phyloP scores from a whole-genome alignment of 495 filamentous ascomycete species.

The Lepidopterella palustris region DNA sequence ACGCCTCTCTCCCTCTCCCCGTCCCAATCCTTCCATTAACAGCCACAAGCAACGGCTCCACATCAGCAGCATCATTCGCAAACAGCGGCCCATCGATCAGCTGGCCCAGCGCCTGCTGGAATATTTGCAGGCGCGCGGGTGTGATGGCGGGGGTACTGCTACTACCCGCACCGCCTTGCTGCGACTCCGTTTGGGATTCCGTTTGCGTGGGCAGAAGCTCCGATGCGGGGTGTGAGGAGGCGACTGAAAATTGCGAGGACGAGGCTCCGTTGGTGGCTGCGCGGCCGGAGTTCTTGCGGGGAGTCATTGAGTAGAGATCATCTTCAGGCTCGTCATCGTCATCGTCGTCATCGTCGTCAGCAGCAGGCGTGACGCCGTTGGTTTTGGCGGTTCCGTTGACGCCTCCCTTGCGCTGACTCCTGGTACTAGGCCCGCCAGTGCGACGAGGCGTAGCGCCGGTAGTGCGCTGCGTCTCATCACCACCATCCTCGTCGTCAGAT shows the following conservation, averaged over 20 bases:
- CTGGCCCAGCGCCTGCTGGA: slow-evolving; percentile 73
- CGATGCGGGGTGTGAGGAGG: slow-evolving; percentile 62
- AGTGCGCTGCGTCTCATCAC: slow-evolving; percentile 41
- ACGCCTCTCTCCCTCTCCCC: slow-evolving; percentile 43
- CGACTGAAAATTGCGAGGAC: slow-evolving; percentile 57
- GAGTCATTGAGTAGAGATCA: slow-evolving; percentile 52
- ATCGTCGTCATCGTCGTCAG: slow-evolving; percentile 36
- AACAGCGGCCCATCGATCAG: slow-evolving; percentile 75
- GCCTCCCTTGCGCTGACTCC: slow-evolving; percentile 44
- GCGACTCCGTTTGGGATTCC: slow-evolving; percentile 48
- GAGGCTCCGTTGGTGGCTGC: slow-evolving; percentile 38
- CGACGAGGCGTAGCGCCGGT: slow-evolving; percentile 31
- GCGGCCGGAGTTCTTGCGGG: slow-evolving; percentile 40
- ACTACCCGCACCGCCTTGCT: slow-evolving; percentile 28
- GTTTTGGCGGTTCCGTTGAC: slow-evolving; percentile 11
- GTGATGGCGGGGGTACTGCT: slow-evolving; percentile 44
- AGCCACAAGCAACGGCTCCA: slow-evolving; percentile 66
- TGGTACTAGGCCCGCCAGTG: slow-evolving; percentile 47
- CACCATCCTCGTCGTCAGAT: slow-evolving; percentile 41
- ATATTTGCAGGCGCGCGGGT: slow-evolving; percentile 58
- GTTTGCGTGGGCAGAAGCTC: slow-evolving; percentile 52
- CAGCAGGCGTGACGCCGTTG: slow-evolving; percentile 5
- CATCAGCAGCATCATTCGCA: slow-evolving; percentile 67
- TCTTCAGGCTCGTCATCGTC: slow-evolving; percentile 49
- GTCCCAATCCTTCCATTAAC: slow-evolving; percentile 65